Conservation (phyloP, 495 filamentous ascomycete genomes). For the Aspergillus mulundensis region DNA sequence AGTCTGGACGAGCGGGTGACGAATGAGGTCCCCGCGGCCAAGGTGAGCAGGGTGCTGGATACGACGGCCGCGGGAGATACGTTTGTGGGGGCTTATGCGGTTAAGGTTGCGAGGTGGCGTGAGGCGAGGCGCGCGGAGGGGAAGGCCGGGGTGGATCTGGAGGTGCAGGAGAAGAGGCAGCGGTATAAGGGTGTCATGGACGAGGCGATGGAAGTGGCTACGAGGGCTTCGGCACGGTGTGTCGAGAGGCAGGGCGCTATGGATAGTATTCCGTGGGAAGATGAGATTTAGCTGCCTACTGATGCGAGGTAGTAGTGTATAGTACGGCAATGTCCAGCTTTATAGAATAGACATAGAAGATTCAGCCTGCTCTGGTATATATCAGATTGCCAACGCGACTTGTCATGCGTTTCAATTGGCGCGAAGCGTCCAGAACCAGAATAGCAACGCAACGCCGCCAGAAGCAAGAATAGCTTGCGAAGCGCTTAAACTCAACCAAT, state of each 20-base stretch:
- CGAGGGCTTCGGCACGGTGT: conserved; percentile 67
- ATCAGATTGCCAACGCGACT: background rate
- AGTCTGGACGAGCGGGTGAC: conserved; percentile 34
- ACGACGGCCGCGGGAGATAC: conserved; percentile 95
- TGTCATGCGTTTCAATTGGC: background rate
- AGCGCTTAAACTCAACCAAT: background rate
- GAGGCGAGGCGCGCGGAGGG: conserved; percentile 31
- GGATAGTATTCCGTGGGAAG: conserved; percentile 81
- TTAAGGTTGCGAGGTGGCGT: conserved; percentile 51
- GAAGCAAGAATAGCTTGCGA: background rate
- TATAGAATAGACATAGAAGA: background rate
- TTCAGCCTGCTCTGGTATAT: background rate
- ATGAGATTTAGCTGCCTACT: conserved; percentile 53
- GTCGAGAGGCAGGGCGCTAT: conserved; percentile 80
- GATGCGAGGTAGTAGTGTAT: background rate
- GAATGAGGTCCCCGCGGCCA: conserved; percentile 48
- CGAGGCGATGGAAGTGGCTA: conserved; percentile 62
- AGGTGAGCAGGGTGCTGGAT: conserved; percentile 70
- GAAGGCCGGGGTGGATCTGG: conserved; percentile 31
- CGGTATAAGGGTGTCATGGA: conserved; percentile 50
- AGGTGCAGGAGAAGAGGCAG: conserved; percentile 38
- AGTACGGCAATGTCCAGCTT: background rate
- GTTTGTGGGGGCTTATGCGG: conserved; percentile 85
- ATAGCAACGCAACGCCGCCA: background rate
- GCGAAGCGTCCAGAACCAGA: background rate